phyloP scores from a whole-genome alignment of 306 rosid genomes.

The Rosa multiflora region DNA sequence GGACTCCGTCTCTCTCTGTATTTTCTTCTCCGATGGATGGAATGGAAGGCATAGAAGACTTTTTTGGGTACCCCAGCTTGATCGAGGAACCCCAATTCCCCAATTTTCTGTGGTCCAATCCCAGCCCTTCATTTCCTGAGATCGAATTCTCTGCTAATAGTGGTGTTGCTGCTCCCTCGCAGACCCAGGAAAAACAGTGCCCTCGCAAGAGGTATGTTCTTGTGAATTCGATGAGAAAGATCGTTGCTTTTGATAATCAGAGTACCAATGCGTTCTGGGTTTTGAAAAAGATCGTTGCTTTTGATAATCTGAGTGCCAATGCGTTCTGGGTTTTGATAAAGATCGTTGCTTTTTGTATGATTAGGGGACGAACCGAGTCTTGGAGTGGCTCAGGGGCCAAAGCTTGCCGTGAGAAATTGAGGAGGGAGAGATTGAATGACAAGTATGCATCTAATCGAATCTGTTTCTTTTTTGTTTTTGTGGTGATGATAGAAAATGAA shows the following conservation, averaged over 20 bases:
- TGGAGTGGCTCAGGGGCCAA: slow-evolving; percentile 58
- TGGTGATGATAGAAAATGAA: not conserved
- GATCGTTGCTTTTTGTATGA: slow-evolving; percentile 4
- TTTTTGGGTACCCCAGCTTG: not conserved
- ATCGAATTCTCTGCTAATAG: slow-evolving; percentile 45
- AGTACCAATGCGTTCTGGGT: not conserved
- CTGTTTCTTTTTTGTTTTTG: slow-evolving; percentile 11
- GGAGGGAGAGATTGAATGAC: slow-evolving; percentile 88
- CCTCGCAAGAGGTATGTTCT: slow-evolving; percentile 62
- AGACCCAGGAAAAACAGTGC: slow-evolving; percentile 37
- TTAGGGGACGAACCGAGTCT: slow-evolving; percentile 57
- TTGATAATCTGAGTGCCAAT: not conserved
- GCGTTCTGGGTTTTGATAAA: not conserved
- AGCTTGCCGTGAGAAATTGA: slow-evolving; percentile 87
- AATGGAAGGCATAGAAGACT: slow-evolving; percentile 12
- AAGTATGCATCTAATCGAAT: slow-evolving; percentile 45
- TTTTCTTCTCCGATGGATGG: slow-evolving; percentile 26
- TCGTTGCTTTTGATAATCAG: not conserved
- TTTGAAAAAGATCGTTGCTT: not conserved
- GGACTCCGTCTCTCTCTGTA: slow-evolving; percentile 1
- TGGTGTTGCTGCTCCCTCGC: slow-evolving; percentile 23
- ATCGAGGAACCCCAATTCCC: slow-evolving; percentile 48
- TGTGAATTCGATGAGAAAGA: not conserved
- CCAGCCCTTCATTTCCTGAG: slow-evolving; percentile 35
- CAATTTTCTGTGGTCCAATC: slow-evolving; percentile 57